These are phyloP conservation scores for Lumnitzera littorea DNA, from an alignment of 345 rosid species.

Conservation along the genomic window DNA sequence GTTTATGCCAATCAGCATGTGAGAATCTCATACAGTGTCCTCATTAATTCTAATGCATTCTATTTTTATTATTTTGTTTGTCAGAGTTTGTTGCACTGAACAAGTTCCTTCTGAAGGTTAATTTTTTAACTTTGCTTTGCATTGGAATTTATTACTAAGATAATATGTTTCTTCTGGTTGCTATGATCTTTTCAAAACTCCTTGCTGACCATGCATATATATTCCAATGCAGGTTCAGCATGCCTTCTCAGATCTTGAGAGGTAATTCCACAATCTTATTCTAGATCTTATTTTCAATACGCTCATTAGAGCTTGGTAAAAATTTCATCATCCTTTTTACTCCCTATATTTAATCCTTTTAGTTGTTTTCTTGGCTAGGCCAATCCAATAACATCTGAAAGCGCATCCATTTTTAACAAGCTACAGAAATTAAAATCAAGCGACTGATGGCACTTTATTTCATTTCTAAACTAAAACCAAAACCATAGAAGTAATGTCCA, in stretches of 20 bases:
- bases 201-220: neutral
- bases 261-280: slow-evolving; percentile 22
- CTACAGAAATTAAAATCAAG: too few species aligned
- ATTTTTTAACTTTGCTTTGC: slow-evolving; percentile 6
- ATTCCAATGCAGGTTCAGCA: slow-evolving; percentile 44
- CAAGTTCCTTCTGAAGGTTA: slow-evolving; percentile 59
- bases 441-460: too few species aligned
- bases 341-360: too few species aligned
- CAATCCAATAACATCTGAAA: too few species aligned
- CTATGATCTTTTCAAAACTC: neutral
- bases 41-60: neutral
- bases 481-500: too few species aligned
- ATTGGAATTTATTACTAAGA: neutral
- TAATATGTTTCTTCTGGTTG: neutral
- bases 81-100: slow-evolving; percentile 62
- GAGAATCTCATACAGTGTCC: neutral
- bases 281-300: too few species aligned
- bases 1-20: neutral
- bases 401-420: too few species aligned
- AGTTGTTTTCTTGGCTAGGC: too few species aligned
- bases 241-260: slow-evolving; percentile 55
- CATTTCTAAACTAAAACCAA: too few species aligned
- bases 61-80: neutral
- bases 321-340: too few species aligned
- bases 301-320: too few species aligned